Base-by-base conservation (phyloP, 1,139 yeast species). In the Pichia sp. region DNA sequence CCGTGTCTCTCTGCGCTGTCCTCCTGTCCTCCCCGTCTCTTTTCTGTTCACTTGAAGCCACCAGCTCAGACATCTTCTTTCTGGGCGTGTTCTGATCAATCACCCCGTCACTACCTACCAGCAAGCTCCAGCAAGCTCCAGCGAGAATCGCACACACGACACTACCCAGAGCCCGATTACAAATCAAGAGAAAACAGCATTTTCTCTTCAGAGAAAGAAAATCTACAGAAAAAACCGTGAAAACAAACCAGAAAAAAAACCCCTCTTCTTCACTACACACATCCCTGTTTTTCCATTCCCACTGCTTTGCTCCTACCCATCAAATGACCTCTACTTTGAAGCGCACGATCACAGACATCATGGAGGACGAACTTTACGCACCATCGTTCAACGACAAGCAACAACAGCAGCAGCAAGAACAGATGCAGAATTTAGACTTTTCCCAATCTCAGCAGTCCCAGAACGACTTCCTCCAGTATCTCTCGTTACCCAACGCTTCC, bases 361-460 rank as follows among this genome's bases (percentile, higher is more conserved):
- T 62, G 63, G 66, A 62, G 47, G 66, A 63, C 44, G 66, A 63
- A 52, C 47, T 63, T 12, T 60, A 61, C 49, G 49, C 59, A 13
- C 53, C 57, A n/a, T 41, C 53, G n/a, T 41, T 45, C 16, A 47
- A 36, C 42, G 41, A 39, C 36, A 23, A 41, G 28, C 31, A 36
- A 18, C 34, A 48, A 23, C 41, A 43, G 18, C 44, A 41, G 22
- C 41, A 40, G 23, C 18, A 41, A 22, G 5, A 16, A 8, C 18
- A 36, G 45, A 42, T 16, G 55, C 31, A 12, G 49, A 34, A 26
- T 53, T 49, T 34, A 6, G 37, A 34, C 3, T 34, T 13, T 21
- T 58, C 54, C 31, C 52, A 50, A 4, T 55, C 52, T 22, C 49
- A 43, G 19, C 49, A 44, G 26, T 28, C 47, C 18, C 49, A 49